Evolutionary conservation across 2,329 filamentous ascomycete species (phyloP).

Genomic region (Aureobasidium subglaciale): DNA sequence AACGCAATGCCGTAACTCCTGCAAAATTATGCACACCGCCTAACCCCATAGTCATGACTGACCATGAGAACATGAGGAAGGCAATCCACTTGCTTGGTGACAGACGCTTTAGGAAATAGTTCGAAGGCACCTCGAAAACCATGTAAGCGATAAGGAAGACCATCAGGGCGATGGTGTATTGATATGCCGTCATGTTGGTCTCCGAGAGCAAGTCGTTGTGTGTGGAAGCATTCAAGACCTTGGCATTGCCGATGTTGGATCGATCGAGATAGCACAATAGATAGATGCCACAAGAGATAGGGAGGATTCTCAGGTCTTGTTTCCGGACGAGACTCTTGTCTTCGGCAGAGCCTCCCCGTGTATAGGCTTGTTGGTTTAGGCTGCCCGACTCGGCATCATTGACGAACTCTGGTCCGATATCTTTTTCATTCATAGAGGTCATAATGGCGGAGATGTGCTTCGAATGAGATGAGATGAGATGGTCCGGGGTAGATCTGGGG

Average conservation of each 20-base stretch:
- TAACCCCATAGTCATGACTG: conserved; percentile 33
- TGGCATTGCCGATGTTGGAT: conserved; percentile 57
- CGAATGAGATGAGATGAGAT: not conserved
- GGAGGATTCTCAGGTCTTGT: conserved; percentile 58
- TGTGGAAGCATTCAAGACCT: conserved; percentile 55
- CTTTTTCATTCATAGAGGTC: not conserved
- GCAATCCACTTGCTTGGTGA: conserved; percentile 34
- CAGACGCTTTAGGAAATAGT: conserved; percentile 34
- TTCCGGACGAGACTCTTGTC: conserved; percentile 16
- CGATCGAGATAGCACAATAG: conserved; percentile 62
- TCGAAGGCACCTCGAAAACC: conserved; percentile 33
- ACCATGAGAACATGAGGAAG: conserved; percentile 34
- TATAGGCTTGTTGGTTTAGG: not conserved
- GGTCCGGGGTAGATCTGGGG: conserved; percentile 4
- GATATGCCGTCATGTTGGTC: conserved; percentile 53
- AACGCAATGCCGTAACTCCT: conserved; percentile 28
- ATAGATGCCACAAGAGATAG: conserved; percentile 57
- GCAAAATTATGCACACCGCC: conserved; percentile 30
- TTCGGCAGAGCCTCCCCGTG: not conserved
- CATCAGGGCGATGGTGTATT: conserved; percentile 45
- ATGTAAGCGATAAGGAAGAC: conserved; percentile 31
- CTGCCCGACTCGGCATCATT: conserved; percentile 1
- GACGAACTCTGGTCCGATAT: not conserved
- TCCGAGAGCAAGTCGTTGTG: conserved; percentile 56
- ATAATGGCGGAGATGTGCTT: not conserved